phyloP scores from a whole-genome alignment of 2,329 filamentous ascomycete genomes.

The Biscogniauxia mediterranea region DNA sequence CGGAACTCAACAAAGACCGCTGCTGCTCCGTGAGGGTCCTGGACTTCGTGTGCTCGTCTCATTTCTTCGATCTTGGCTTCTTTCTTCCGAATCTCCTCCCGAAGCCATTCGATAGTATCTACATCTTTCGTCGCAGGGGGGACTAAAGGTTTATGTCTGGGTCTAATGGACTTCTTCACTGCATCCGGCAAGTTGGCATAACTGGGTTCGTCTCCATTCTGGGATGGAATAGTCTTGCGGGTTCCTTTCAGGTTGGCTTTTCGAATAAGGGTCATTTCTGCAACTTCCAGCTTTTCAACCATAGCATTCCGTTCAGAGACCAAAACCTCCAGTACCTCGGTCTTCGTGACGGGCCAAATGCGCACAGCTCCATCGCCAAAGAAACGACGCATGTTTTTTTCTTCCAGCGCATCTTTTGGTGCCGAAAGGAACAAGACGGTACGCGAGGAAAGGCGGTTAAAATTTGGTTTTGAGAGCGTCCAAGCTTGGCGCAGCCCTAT shows the following conservation, averaged over 20 bases:
- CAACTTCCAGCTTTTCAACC: constrained; percentile 76
- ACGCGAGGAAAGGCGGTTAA: constrained; percentile 80
- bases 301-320: constrained; percentile 74
- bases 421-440: constrained; percentile 93
- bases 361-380: constrained; percentile 79
- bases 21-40: constrained; percentile 41
- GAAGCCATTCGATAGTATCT: constrained; percentile 84
- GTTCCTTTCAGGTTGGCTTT: constrained; percentile 64
- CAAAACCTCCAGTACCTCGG: constrained; percentile 70
- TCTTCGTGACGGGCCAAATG: constrained; percentile 79
- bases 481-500: constrained; percentile 94
- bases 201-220: constrained; percentile 5
- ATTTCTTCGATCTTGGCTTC: constrained; percentile 40
- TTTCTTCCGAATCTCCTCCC: constrained; percentile 57
- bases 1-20: constrained; percentile 94
- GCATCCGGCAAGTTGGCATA: constrained; percentile 24
- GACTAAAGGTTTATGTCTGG: constrained; percentile 60
- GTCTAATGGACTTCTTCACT: constrained; percentile 25
- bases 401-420: constrained; percentile 71
- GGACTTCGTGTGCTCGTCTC: constrained; percentile 26
- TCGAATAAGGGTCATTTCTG: constrained; percentile 79
- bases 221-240: constrained; percentile 16
- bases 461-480: constrained; percentile 78
- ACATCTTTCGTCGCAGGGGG: constrained; percentile 71
- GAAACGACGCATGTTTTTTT: constrained; percentile 68